Percentiles rank a stretch among this genome's conserved stretches.
phyloP scores from a whole-genome alignment of 1,139 yeast genomes.

The Protomyces pachydermus region DNA sequence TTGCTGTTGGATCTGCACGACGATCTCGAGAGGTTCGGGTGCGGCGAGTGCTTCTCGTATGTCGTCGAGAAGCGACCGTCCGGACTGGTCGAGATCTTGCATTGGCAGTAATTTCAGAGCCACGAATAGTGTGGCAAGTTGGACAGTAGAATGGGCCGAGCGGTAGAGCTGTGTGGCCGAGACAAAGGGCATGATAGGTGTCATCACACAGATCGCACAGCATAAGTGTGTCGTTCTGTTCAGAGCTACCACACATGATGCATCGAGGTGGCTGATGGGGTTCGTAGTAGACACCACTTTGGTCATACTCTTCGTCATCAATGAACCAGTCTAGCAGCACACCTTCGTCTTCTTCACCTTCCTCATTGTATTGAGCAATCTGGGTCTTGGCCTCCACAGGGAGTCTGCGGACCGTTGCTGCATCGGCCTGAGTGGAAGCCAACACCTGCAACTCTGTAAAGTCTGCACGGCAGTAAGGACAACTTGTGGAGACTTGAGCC shows the following conservation, averaged over 20 bases:
- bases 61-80: constrained; percentile 4
- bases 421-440: neutral
- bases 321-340: neutral
- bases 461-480: constrained; percentile 23
- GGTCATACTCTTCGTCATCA: neutral
- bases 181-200: constrained; percentile 38
- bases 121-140: constrained; percentile 33
- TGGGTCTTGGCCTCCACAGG: constrained; percentile 16
- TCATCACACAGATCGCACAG: constrained; percentile 39
- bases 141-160: constrained; percentile 39
- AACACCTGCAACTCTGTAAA: neutral
- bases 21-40: neutral
- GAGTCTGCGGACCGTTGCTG: constrained; percentile 1
- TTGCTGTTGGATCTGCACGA: neutral
- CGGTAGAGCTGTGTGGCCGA: constrained; percentile 38
- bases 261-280: constrained; percentile 30
- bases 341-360: constrained; percentile 1
- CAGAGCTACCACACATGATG: constrained; percentile 38
- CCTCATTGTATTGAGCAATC: neutral
- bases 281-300: neutral
- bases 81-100: neutral
- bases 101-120: neutral
- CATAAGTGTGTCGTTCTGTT: constrained; percentile 37
- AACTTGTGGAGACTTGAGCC: constrained; percentile 15
- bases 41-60: neutral